These are phyloP conservation scores for Westerdykella sp. DNA, from an alignment of 2,329 filamentous ascomycete genomes.

Conservation along the genomic window DNA sequence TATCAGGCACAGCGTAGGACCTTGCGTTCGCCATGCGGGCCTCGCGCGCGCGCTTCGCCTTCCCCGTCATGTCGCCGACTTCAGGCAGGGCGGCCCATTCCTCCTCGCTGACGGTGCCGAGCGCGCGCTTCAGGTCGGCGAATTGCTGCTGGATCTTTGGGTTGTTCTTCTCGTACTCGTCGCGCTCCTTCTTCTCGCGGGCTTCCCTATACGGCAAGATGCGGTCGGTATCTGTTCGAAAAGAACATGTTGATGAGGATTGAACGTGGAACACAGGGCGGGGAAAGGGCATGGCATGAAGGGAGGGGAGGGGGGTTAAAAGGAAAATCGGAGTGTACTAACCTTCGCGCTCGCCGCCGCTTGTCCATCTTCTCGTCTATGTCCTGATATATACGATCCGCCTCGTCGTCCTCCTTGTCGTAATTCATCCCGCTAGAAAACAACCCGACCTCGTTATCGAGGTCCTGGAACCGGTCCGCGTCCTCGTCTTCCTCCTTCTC, in stretches of 20 bases:
- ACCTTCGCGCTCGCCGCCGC: slow-evolving; percentile 79
- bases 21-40: slow-evolving; percentile 59
- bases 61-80: slow-evolving; percentile 92
- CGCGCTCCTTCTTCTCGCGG: slow-evolving; percentile 81
- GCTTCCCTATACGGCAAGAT: slow-evolving; percentile 71
- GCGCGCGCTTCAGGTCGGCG: slow-evolving; percentile 84
- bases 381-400: slow-evolving; percentile 89
- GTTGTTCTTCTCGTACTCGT: slow-evolving; percentile 95
- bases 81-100: slow-evolving; percentile 96
- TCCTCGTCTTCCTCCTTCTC: slow-evolving; percentile 66
- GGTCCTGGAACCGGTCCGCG: slow-evolving; percentile 83
- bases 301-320: slow-evolving; percentile 13
- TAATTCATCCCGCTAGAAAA: slow-evolving; percentile 88
- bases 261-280: slow-evolving; percentile 32
- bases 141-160: slow-evolving; percentile 98
- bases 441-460: slow-evolving; percentile 91
- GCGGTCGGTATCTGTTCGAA: slow-evolving; percentile 74
- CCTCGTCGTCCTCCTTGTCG: slow-evolving; percentile 96
- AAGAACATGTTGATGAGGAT: slow-evolving; percentile 61
- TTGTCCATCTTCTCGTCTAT: slow-evolving; percentile 97
- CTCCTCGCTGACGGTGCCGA: slow-evolving; percentile 84
- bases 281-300: slow-evolving; percentile 11
- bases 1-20: slow-evolving; percentile 96
- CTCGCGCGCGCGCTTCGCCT: slow-evolving; percentile 79
- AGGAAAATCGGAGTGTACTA: slow-evolving; percentile 44